Base-by-base conservation (phyloP, 345 rosid genomes). In the Sapria himalayana region DNA sequence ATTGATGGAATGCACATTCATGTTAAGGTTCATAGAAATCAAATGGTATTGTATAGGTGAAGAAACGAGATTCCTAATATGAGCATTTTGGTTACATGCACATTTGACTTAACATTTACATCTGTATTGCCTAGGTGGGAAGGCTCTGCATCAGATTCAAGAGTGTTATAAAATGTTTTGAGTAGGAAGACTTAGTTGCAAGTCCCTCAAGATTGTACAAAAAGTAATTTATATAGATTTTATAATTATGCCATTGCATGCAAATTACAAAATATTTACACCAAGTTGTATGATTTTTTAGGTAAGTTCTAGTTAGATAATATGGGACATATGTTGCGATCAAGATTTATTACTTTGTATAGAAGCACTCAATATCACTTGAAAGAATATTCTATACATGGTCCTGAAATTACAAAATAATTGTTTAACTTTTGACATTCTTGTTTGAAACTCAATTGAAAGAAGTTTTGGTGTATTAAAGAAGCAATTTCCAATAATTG, bases 61-160 rank as follows among this genome's bases (percentile, higher is more conserved):
- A 13, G 7, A 14, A 41, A 41, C 8, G 2, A 13, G 6, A 11
- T 23, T 3, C 9, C 27, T 13, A 7, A n/a, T 19, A 23, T 21
- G 3, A 41, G 27, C 27, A 10, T 39, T 7, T 11, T 39, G 7
- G 43, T 15, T 11, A 29, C 14, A 5, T 41, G 46, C n/a, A 4
- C 19, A 1, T n/a, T 19, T 23, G 13, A 41, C 12, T 5, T 13
- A 12, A 22, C 24, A 14, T 7, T 41, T 16, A 14, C 27, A 5
- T 41, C 4, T 24, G 33, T 41, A 20, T 15, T 41, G n/a, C 32
- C 24, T 25, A 21, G 33, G 3, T 41, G 33, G 33, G 46, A 41
- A 25, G 46, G 46, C 15, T 41, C 33, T 2, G 6, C 46, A 41
- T 23, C 32, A 1, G 20, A 41, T 25, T 41, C 46, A 13, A 23